A percentile compares a stretch with the other conserved stretches of the same genome.
These are phyloP conservation scores for Syncephalastrum sp. DNA, from an alignment of 371 early-diverging fungal genomes.

Conservation along the genomic window DNA sequence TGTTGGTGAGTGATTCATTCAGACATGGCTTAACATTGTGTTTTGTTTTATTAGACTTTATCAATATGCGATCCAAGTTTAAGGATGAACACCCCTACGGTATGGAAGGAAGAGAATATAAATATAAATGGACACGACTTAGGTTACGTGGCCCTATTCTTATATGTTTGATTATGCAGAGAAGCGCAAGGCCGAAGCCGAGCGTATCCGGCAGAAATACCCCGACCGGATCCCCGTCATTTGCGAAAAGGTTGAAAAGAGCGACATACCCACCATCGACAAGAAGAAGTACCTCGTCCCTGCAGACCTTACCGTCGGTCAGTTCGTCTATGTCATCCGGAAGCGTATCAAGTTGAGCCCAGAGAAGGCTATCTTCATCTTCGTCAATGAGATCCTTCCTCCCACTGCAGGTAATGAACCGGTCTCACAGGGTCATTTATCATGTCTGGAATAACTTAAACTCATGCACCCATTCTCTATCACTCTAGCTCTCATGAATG, in stretches of 20 bases:
- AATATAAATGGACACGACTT: neutral
- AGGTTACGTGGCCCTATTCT: neutral
- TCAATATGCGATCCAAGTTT: constrained; percentile 85
- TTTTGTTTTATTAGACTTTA: neutral
- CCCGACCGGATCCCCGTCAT: constrained; percentile 96
- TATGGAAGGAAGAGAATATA: constrained; percentile 38
- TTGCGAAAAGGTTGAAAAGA: constrained; percentile 96
- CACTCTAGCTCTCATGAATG: constrained; percentile 69
- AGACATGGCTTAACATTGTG: neutral
- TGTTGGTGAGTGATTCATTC: neutral
- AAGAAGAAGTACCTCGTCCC: constrained; percentile 98
- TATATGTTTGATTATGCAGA: constrained; percentile 58
- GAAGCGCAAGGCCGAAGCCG: constrained; percentile 94
- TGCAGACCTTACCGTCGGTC: constrained; percentile 96
- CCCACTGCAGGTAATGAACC: constrained; percentile 67
- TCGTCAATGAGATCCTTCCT: constrained; percentile 94
- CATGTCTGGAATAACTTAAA: no score
- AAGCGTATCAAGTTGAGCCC: constrained; percentile 91
- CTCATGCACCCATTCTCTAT: no score
- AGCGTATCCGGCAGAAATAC: constrained; percentile 94
- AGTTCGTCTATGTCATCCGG: constrained; percentile 95
- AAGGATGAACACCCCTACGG: constrained; percentile 97
- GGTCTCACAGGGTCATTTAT: no score
- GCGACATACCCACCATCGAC: constrained; percentile 93
- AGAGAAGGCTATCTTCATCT: constrained; percentile 97